Percentiles rank a stretch among this genome's conserved stretches.
phyloP scores from a whole-genome alignment of 2,329 filamentous ascomycete species.

The Colletotrichum sublineola region DNA sequence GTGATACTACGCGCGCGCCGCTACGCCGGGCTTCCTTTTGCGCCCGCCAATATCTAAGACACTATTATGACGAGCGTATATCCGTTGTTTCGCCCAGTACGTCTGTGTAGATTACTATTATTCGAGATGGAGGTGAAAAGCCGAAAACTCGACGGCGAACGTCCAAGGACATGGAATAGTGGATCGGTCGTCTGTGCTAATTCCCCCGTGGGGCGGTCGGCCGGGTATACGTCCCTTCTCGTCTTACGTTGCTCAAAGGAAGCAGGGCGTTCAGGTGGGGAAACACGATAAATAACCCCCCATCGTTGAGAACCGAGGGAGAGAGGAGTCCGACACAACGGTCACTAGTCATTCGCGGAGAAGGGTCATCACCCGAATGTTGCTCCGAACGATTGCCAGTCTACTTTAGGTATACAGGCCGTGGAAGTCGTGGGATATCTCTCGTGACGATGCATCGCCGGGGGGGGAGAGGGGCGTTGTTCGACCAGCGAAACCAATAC shows the following conservation, averaged over 20 bases:
- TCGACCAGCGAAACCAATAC: slow-evolving; percentile 15
- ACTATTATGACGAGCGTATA: slow-evolving; percentile 17
- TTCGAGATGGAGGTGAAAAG: slow-evolving; percentile 26
- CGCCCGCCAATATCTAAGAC: slow-evolving; percentile 18
- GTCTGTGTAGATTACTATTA: neutral
- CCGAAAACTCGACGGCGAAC: slow-evolving; percentile 25
- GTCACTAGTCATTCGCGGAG: slow-evolving; percentile 23
- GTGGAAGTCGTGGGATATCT: neutral
- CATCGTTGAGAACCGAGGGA: slow-evolving; percentile 20
- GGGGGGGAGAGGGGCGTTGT: neutral
- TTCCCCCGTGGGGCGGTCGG: slow-evolving; percentile 16
- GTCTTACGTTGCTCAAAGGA: slow-evolving; percentile 33
- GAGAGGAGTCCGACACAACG: slow-evolving; percentile 28
- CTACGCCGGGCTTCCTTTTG: slow-evolving; percentile 25
- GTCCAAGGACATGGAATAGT: slow-evolving; percentile 15
- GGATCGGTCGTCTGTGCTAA: slow-evolving; percentile 35
- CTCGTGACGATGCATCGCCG: neutral
- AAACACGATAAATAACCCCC: slow-evolving; percentile 14
- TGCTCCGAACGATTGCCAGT: slow-evolving; percentile 8
- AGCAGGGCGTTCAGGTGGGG: neutral
- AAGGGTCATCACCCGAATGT: slow-evolving; percentile 23
- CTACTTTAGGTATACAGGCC: slow-evolving; percentile 7
- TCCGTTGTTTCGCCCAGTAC: neutral
- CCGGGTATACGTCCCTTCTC: slow-evolving; percentile 31
- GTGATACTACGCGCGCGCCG: neutral